Percentiles rank a stretch among this genome's conserved stretches.
Conservation (phyloP, 176 grass and related monocot genomes). For the Oryza glaberrima region DNA sequence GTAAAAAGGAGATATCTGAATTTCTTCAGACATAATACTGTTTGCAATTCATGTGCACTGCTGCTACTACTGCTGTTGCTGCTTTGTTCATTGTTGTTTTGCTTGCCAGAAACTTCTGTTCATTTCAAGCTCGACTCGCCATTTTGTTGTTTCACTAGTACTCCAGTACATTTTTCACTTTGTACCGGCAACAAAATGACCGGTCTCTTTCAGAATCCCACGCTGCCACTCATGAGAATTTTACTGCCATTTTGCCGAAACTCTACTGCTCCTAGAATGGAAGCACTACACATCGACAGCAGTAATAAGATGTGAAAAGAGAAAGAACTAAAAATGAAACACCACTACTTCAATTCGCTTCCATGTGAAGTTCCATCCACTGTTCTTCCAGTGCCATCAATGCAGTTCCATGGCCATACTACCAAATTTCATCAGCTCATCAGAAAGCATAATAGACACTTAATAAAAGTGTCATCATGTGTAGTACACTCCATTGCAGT, state of each 20-base stretch:
- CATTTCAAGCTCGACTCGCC: not conserved
- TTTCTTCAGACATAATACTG: constrained; percentile 57
- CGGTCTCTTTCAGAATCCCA: constrained; percentile 8
- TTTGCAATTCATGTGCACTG: constrained; percentile 18
- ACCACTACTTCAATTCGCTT: not conserved
- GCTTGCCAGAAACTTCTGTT: not conserved
- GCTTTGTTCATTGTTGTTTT: not conserved
- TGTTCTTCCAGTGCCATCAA: constrained; percentile 19
- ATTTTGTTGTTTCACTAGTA: not conserved
- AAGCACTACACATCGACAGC: not conserved
- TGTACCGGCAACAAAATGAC: not conserved
- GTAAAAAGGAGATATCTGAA: constrained; percentile 17
- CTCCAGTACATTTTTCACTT: not conserved
- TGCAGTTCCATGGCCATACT: constrained; percentile 2
- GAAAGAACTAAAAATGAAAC: not conserved
- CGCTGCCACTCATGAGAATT: not conserved
- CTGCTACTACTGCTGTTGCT: too few species aligned
- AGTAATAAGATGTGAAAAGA: not conserved
- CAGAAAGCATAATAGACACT: not conserved
- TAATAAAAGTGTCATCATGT: constrained; percentile 14
- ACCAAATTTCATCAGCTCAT: not conserved
- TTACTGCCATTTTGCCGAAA: not conserved
- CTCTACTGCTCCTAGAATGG: not conserved
- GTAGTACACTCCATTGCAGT: not conserved
- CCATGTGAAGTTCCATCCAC: not conserved